Base-by-base conservation (phyloP, 1,284 basidiomycete species). In the Cutaneotrichosporon arboriforme region DNA sequence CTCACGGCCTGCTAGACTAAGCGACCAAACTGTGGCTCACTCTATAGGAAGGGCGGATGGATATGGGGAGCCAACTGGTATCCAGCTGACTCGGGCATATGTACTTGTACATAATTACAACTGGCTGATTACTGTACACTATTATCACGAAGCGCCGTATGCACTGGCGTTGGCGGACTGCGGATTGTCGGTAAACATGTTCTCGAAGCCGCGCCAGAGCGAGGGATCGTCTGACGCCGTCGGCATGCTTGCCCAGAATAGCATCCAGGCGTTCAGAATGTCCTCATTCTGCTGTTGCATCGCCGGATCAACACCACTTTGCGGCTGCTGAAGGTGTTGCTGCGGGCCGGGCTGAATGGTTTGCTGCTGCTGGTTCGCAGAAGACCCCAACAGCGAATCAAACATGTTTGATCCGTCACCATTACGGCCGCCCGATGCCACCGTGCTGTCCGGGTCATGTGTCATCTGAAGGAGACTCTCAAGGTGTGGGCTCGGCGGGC, bases 241-340 rank as follows among this genome's bases (percentile, higher is more conserved):
- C 22, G 49, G 49, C 49, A 50, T 50, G 35, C 34, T 18, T 8
- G 49, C 49, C 49, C 49, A 50, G 22, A 50, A 50, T 7, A 50
- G 35, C 33, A 44, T 50, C 49, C 49, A 50, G 40, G 31, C 17
- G 36, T 50, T 40, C 34, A 50, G 41, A 13, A 50, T 33, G 15
- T 49, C 47, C 17, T 45, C 43, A 33, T 13, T 45, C 33, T 45
- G 43, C 42, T 44, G 42, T 10, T 22, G 21, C 26, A 31, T 7
- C 2, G 3, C 15, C n/a, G 42, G 42, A 26, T 44, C 42, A n/a
- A 44, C 18, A 12, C 2, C 21, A 9, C 17, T 18, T 5, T 31
- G 26, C 26, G 5, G 26, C 7, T 31, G 26, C 10, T 31, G 26
- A 31, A 31, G 26, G 41, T 43, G 23, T 31, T 43, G 23, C 41